phyloP scores from a whole-genome alignment of 139 green algal genomes.

The Chlamydomonas schloesseri region DNA sequence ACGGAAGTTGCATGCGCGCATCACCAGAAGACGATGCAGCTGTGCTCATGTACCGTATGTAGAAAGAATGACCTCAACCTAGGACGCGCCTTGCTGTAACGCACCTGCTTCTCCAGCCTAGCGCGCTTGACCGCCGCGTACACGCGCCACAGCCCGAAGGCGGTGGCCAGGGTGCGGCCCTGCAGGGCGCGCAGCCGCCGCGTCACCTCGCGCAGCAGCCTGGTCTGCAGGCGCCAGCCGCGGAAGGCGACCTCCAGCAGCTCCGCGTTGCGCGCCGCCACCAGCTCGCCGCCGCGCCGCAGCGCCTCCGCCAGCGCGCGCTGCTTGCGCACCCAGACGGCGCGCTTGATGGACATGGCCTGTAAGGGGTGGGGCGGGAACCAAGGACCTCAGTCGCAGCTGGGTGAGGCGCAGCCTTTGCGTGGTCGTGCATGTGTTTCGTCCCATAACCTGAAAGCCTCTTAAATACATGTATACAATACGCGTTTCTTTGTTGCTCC shows the following conservation, averaged over 20 bases:
- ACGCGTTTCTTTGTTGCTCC: too few relatives aligned
- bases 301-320: conserved; percentile 58
- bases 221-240: conserved; percentile 45
- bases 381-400: too few relatives aligned
- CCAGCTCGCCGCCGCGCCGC: conserved; percentile 60
- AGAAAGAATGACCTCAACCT: too few relatives aligned
- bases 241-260: conserved; percentile 50
- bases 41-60: too few relatives aligned
- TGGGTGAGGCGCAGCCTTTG: too few relatives aligned
- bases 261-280: conserved; percentile 39
- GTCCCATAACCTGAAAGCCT: too few relatives aligned
- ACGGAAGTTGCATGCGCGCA: too few relatives aligned
- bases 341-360: conserved; percentile 47
- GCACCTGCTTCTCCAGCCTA: neutral
- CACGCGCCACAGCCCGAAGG: conserved; percentile 27
- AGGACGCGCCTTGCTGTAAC: too few relatives aligned
- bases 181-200: conserved; percentile 22
- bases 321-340: conserved; percentile 67
- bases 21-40: too few relatives aligned
- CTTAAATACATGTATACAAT: too few relatives aligned
- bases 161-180: conserved; percentile 2
- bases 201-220: conserved; percentile 12
- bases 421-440: too few relatives aligned
- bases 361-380: neutral
- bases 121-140: neutral